Evolutionary conservation across 1,139 yeast genomes (phyloP).

Genomic region (Cylindricascospora bacillispora): DNA sequence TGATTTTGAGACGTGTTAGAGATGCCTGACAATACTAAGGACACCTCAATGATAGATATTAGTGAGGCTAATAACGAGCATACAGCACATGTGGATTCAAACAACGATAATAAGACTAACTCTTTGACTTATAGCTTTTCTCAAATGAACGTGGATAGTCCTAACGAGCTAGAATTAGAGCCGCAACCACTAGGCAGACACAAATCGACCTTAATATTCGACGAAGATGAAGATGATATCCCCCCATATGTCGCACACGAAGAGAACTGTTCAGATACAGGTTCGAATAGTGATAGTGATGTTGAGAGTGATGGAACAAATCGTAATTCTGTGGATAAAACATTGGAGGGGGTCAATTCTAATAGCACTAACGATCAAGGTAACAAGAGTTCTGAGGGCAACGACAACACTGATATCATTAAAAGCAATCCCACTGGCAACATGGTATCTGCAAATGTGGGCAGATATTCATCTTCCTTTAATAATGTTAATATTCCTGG

Average conservation of each 20-base stretch:
- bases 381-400: too few species aligned
- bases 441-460: too few species aligned
- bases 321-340: too few species aligned
- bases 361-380: too few species aligned
- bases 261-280: slow-evolving; percentile 6
- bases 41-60: slow-evolving; percentile 5
- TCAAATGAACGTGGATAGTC: slow-evolving; percentile 23
- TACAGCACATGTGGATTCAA: background rate
- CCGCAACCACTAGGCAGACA: slow-evolving; percentile 7
- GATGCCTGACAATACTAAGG: too few species aligned
- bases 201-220: slow-evolving; percentile 5
- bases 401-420: too few species aligned
- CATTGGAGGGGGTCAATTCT: too few species aligned
- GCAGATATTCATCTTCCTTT: too few species aligned
- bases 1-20: too few species aligned
- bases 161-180: slow-evolving; percentile 12
- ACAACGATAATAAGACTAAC: too few species aligned
- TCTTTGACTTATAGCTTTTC: slow-evolving; percentile 21
- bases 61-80: slow-evolving; percentile 2
- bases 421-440: too few species aligned
- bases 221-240: slow-evolving; percentile 13
- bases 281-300: slow-evolving; percentile 7
- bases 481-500: too few species aligned
- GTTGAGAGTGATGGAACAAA: slow-evolving; percentile 1
- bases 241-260: slow-evolving; percentile 9